Base-by-base conservation (phyloP, 163 green algal species). In the Scenedesmus sp. region DNA sequence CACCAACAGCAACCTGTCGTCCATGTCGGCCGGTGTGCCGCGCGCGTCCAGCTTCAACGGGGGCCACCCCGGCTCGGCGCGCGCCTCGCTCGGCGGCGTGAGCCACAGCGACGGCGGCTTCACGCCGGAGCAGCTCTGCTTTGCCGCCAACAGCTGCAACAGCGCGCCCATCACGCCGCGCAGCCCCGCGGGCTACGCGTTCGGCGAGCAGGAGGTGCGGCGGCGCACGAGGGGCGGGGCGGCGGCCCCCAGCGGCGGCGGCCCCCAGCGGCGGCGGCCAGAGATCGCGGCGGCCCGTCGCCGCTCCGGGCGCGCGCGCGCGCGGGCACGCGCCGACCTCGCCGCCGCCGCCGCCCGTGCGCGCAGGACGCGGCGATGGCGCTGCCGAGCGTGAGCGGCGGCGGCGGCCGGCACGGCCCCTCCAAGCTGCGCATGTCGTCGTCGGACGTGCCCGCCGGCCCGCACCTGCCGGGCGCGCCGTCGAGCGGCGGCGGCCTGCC, bases 371-470 rank as follows among this genome's bases (percentile, higher is more conserved):
- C 72, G 53, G 33, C 18, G 13, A 42, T 80, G 72, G 60, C 31
- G 2, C 14, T 63, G 13, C 47, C 72, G 1, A 33, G 50, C 7
- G 22, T 63, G 15, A 56, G 34, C 64, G 54, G 44, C 39, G 44
- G 39, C n/a, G 39, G 57, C 11, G 39, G 18, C 13, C 58, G 71
- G 22, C 60, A 81, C 56, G 56, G 56, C 3, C 74, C 74, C 15
- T 81, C 74, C 53, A 81, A 81, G 63, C 74, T 81, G 31, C 47
- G 74, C 34, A 81, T 75, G 47, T 75, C 60, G 15, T 75, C 60
- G 10, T 75, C 74, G 15, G 63, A 81, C 42, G 15, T 36, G 22
- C 24, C 17, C 15, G 60, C 9, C 53, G 22, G 53, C 6, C 24
- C 14, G 53, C n/a, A 34, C 24, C 7, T 29, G 5, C 22, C 24